Percentiles rank a stretch among this genome's conserved stretches.
phyloP scores from a whole-genome alignment of 163 green algal species.

The Trebouxia gelatinosa region DNA sequence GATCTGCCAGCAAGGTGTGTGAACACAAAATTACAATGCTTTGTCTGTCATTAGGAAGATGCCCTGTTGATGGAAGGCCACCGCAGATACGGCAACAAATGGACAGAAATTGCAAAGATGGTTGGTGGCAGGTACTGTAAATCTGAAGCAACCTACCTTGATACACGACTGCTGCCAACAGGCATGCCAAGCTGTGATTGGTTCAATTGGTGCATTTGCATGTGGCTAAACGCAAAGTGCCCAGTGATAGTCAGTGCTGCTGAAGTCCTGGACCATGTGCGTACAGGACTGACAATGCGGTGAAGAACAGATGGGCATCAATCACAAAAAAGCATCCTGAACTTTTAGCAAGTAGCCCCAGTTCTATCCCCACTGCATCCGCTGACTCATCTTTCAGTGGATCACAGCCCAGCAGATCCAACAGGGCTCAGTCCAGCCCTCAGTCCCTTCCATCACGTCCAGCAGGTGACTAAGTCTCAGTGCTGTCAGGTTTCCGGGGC shows the following conservation, averaged over 20 bases:
- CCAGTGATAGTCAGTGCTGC: too few relatives aligned
- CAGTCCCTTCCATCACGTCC: too few relatives aligned
- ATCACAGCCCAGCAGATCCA: neutral
- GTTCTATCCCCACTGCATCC: neutral
- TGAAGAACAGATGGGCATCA: constrained; percentile 86
- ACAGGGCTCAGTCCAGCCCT: neutral
- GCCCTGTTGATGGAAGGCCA: constrained; percentile 53
- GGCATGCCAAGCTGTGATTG: too few relatives aligned
- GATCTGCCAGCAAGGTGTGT: too few relatives aligned
- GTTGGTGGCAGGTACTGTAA: constrained; percentile 68
- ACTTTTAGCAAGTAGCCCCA: constrained; percentile 1
- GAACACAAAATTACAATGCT: too few relatives aligned
- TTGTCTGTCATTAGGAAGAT: too few relatives aligned
- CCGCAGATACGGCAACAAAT: constrained; percentile 83
- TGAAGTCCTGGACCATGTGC: too few relatives aligned
- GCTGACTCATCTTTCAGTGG: constrained; percentile 18
- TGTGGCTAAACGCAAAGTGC: too few relatives aligned
- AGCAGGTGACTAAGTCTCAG: too few relatives aligned
- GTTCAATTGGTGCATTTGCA: too few relatives aligned
- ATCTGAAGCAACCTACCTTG: neutral
- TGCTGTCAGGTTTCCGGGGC: too few relatives aligned
- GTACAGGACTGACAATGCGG: constrained; percentile 92
- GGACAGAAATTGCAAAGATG: constrained; percentile 89
- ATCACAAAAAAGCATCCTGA: constrained; percentile 34
- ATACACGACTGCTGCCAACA: too few relatives aligned